These are phyloP conservation scores for Yamadazyma sp. DNA, from an alignment of 805 yeast genomes.

Conservation along the genomic window DNA sequence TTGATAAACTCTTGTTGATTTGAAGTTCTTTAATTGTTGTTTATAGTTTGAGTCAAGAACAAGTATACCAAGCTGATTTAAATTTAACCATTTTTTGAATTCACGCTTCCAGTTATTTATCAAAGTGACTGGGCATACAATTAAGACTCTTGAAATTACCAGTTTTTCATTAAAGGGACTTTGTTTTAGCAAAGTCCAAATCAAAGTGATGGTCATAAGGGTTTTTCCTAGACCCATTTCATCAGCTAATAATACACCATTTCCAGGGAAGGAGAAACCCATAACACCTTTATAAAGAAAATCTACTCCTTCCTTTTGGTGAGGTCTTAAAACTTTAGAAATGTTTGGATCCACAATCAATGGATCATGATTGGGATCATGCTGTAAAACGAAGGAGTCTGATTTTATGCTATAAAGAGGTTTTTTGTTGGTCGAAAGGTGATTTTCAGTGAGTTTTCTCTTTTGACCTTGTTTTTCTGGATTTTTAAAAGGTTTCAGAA, in stretches of 20 bases:
- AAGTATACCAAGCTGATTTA: conserved; percentile 61
- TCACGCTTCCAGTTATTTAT: conserved; percentile 86
- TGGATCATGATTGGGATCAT: conserved; percentile 1
- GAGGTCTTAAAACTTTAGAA: conserved; percentile 61
- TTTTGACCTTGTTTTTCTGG: no score
- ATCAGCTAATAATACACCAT: conserved; percentile 87
- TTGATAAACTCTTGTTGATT: conserved; percentile 70
- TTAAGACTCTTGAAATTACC: conserved; percentile 56
- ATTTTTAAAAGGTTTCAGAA: no score
- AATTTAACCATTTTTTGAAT: conserved; percentile 83
- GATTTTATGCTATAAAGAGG: conserved; percentile 3
- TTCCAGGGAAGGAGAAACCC: conserved; percentile 54
- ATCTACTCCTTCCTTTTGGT: conserved; percentile 79
- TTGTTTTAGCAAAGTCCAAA: conserved; percentile 80
- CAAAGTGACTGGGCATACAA: conserved; percentile 90
- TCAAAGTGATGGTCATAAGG: conserved; percentile 73
- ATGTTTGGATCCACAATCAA: conserved; percentile 57
- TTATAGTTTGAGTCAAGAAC: conserved; percentile 57
- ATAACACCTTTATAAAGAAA: conserved; percentile 81
- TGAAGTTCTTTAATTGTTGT: conserved; percentile 56
- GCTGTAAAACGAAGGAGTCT: no score
- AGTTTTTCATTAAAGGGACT: conserved; percentile 41
- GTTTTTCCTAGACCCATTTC: conserved; percentile 89
- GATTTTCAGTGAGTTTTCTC: no score
- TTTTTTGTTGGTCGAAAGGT: no score